Evolutionary conservation across 441 rosid species (phyloP), one percentile per base, ranked within the genome.

Genomic region (Breynia disticha): DNA sequence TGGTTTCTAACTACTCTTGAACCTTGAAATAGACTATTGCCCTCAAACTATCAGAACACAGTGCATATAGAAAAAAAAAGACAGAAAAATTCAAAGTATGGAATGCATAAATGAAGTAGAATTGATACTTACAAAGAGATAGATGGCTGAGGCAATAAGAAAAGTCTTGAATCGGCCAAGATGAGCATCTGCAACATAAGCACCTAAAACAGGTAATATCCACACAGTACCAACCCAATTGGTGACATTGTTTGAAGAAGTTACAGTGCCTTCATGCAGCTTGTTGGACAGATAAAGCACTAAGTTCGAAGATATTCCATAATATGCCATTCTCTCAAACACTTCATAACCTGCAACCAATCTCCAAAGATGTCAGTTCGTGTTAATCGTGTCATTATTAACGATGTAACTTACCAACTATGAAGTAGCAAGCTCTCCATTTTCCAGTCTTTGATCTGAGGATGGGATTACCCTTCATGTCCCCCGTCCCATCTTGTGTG

Each of bases 111-210:
- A 50, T 17, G 15, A 17, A 5, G 19, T 7, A 59, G 17, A 9
- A 9, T 39, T 2, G 15, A 5, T 37, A 11, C 15, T 39, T 66
- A 86, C 97, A 67, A 35, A 1, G 22, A 93, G 72, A 52, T 86
- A 93, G 47, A 89, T 70, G 13, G 61, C 38, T 16, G 77, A 72
- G 9, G 95, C 81, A 12, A 78, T 21, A 21, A 80, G 14, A 45
- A 93, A 86, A 42, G 93, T 89, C 78, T 79, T 61, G 59, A 76
- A 93, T 3, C 99, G 95, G 14, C 95, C 95, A 1, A 86, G 80
- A 59, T 76, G 79, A 41, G 87, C 91, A 32, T 86, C 95, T 0
- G 91, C 95, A 0, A 86, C 9, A 22, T 86, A 93, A 16, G 97
- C 99, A 14, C 91, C 95, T 16, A 84, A 48, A 55, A 81, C 43